These are phyloP conservation scores for Maudiozyma bulderi DNA, from an alignment of 805 yeast species.

Conservation along the genomic window DNA sequence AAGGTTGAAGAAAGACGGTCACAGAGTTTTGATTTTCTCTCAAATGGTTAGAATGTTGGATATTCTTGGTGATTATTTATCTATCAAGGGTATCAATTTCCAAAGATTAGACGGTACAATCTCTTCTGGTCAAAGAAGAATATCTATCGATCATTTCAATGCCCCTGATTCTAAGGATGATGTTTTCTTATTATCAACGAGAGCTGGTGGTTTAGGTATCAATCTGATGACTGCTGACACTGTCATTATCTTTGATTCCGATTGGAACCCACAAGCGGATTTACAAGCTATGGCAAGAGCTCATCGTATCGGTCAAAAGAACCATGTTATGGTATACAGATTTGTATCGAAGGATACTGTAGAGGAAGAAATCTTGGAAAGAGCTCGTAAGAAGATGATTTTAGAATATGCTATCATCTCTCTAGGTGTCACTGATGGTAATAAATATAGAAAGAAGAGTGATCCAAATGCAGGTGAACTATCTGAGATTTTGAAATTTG, in stretches of 20 bases:
- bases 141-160: constrained; percentile 93
- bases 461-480: constrained; percentile 83
- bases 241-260: constrained; percentile 93
- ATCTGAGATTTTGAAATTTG: constrained; percentile 89
- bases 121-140: constrained; percentile 85
- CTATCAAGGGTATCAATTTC: constrained; percentile 76
- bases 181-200: constrained; percentile 78
- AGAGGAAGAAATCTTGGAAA: constrained; percentile 92
- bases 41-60: constrained; percentile 98
- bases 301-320: constrained; percentile 98
- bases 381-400: constrained; percentile 97
- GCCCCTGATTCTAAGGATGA: constrained; percentile 89
- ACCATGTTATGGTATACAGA: constrained; percentile 94
- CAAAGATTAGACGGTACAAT: constrained; percentile 96
- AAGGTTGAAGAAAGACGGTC: constrained; percentile 84
- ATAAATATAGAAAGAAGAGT: constrained; percentile 38
- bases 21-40: constrained; percentile 85
- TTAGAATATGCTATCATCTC: constrained; percentile 95
- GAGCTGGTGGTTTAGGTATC: constrained; percentile 99
- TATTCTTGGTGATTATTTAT: constrained; percentile 84
- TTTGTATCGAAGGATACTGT: constrained; percentile 97
- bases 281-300: constrained; percentile 99
- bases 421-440: constrained; percentile 79
- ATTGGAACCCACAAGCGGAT: constrained; percentile 99
- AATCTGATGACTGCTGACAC: constrained; percentile 99